Percentiles rank a stretch among this genome's conserved stretches.
These are phyloP conservation scores for Saccharomycopsis javanensis DNA, from an alignment of 805 yeast genomes.

Conservation along the genomic window DNA sequence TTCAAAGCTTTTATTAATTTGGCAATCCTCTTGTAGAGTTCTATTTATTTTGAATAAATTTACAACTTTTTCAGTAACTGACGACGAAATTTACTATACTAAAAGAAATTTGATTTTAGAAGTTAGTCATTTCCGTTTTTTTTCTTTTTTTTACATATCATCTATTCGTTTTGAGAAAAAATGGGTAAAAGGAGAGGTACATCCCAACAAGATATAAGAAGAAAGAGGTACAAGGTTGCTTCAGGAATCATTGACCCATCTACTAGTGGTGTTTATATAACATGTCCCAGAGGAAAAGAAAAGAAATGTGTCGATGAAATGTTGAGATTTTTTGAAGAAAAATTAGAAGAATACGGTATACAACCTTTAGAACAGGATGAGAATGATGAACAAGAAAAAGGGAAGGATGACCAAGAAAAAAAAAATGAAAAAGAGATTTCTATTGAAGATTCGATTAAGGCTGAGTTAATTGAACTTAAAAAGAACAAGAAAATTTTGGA, in stretches of 20 bases:
- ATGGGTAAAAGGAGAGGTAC: conserved; percentile 8
- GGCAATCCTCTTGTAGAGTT: background rate
- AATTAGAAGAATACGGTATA: conserved; percentile 38
- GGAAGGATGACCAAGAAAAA: conserved; percentile 18
- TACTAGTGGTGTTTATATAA: conserved; percentile 79
- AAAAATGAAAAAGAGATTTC: conserved; percentile 36
- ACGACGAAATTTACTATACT: no score
- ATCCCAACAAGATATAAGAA: background rate
- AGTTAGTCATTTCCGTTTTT: no score
- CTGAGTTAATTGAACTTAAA: conserved; percentile 60
- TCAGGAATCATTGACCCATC: conserved; percentile 65
- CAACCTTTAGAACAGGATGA: conserved; percentile 23
- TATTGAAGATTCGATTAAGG: conserved; percentile 67
- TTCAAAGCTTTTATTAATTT: background rate
- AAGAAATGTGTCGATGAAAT: conserved; percentile 68
- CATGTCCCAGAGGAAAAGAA: conserved; percentile 79
- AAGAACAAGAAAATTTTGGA: conserved; percentile 23
- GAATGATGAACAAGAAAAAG: conserved; percentile 16
- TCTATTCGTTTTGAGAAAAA: no score
- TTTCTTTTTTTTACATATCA: no score
- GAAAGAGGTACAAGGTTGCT: conserved; percentile 33
- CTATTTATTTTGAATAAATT: no score
- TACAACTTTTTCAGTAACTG: no score
- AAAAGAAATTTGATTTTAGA: no score
- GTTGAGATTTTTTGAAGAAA: conserved; percentile 46